These are phyloP conservation scores for Lonicera japonica DNA, from an alignment of 129 eudicot genomes.

Conservation along the genomic window DNA sequence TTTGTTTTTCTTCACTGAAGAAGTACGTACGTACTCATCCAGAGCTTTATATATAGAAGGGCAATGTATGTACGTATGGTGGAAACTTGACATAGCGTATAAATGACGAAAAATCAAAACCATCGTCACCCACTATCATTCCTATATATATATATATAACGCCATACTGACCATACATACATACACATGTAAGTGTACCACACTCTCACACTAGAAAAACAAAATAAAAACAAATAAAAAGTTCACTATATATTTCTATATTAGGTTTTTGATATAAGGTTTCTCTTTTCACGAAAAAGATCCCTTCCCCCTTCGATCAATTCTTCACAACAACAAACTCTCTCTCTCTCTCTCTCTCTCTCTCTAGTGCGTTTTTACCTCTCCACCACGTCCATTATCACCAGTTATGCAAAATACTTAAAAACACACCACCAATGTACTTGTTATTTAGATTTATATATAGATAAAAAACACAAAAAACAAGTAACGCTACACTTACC, in stretches of 20 bases:
- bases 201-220: constrained; percentile 2
- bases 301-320: too few species aligned
- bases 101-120: background rate
- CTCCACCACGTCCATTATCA: background rate
- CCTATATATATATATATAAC: background rate
- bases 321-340: too few species aligned
- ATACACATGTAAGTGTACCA: background rate
- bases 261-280: constrained; percentile 23
- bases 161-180: background rate
- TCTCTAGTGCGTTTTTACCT: background rate
- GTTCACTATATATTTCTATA: constrained; percentile 16
- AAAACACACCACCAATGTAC: background rate
- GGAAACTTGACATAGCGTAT: background rate
- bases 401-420: background rate
- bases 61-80: too few species aligned
- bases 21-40: too few species aligned
- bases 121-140: constrained; percentile 1
- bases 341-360: background rate
- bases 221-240: background rate
- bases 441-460: background rate
- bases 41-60: too few species aligned
- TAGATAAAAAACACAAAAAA: too few species aligned
- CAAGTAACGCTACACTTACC: too few species aligned
- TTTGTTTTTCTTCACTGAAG: background rate
- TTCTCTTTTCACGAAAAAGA: constrained; percentile 19